Base-by-base conservation (phyloP, 306 rosid species). In the Inga oerstediana region DNA sequence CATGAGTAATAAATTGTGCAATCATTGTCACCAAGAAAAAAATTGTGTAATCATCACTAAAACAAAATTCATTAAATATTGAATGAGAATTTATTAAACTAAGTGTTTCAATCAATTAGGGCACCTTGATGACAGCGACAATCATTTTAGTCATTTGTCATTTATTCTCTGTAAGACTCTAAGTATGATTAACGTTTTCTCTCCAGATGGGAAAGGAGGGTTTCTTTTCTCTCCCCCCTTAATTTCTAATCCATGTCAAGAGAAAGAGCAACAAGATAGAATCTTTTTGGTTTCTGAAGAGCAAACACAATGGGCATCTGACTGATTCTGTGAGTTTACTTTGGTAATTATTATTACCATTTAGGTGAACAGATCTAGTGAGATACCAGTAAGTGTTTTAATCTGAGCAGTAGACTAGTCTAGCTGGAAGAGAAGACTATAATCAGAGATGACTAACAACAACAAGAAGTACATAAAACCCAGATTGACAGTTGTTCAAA, bases 401-500 rank as follows among this genome's bases (percentile, higher is more conserved):
- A 49, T 49, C 54, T 49, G 13, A 39, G 75, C 12, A 39, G 32
- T n/a, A 45, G 76, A 72, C 58, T 24, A 45, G 22, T 35, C 72
- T 67, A 13, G 46, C 72, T 35, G 46, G 46, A 37, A 34, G 80
- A 69, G 78, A 39, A 22, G 35, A 85, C 86, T 52, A 75, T 68
- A 35, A 80, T 71, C 82, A 74, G 65, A 74, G 64, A 81, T 83
- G 81, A 80, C 84, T 56, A 62, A 72, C 79, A 84, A 72, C 80
- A 84, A 73, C 82, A 83, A 68, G 78, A 84, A 84, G 89, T 78
- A 88, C 75, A 86, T 71, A 89, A 80, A 84, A 79, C 91, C 90
- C 90, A 88, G 91, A 87, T 91, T 80, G 90, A 85, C 92, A 84
- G 88, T 76, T 85, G 82, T 79, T 81, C 48, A 64, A 75, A 79